Percentiles rank a stretch among this genome's conserved stretches.
Conservation (phyloP, 352 stramenopile species). For the Globisporangium spiculum region DNA sequence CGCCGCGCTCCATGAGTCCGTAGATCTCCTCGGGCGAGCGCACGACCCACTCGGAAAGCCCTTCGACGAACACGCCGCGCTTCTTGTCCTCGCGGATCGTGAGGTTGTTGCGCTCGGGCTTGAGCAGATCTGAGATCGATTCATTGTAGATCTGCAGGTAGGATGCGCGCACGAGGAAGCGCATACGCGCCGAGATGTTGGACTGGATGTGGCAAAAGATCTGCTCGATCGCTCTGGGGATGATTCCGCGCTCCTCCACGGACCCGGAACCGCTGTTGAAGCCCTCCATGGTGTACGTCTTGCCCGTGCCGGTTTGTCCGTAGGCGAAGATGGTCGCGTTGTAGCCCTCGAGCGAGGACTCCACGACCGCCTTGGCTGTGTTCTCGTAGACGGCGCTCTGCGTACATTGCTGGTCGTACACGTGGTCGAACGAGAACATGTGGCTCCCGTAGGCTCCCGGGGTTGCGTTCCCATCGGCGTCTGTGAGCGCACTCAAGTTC, state of each 20-base stretch:
- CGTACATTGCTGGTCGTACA: constrained; percentile 91
- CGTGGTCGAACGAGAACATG: constrained; percentile 93
- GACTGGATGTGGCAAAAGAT: constrained; percentile 91
- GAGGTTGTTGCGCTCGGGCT: constrained; percentile 89
- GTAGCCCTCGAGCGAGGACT: constrained; percentile 91
- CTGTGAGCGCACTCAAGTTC: constrained; percentile 57
- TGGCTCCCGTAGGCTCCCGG: constrained; percentile 80
- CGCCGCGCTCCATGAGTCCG: constrained; percentile 91
- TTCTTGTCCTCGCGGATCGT: constrained; percentile 94
- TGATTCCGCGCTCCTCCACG: constrained; percentile 94
- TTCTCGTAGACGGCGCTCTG: constrained; percentile 93
- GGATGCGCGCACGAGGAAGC: constrained; percentile 90
- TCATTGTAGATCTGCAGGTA: constrained; percentile 97
- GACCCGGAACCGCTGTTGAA: constrained; percentile 85
- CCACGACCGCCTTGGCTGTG: constrained; percentile 90
- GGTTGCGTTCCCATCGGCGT: constrained; percentile 26
- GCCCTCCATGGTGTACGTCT: constrained; percentile 98
- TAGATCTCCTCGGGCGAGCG: constrained; percentile 92
- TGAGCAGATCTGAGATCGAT: constrained; percentile 92
- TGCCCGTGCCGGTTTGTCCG: constrained; percentile 89
- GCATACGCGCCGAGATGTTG: constrained; percentile 78
- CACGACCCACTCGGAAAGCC: constrained; percentile 94
- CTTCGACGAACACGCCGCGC: constrained; percentile 92
- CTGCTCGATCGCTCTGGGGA: constrained; percentile 97
- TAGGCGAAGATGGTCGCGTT: constrained; percentile 92